Evolutionary conservation across 495 filamentous ascomycete genomes (phyloP), one percentile per base, ranked within the genome.

Genomic region (Gamarada debralockiae): DNA sequence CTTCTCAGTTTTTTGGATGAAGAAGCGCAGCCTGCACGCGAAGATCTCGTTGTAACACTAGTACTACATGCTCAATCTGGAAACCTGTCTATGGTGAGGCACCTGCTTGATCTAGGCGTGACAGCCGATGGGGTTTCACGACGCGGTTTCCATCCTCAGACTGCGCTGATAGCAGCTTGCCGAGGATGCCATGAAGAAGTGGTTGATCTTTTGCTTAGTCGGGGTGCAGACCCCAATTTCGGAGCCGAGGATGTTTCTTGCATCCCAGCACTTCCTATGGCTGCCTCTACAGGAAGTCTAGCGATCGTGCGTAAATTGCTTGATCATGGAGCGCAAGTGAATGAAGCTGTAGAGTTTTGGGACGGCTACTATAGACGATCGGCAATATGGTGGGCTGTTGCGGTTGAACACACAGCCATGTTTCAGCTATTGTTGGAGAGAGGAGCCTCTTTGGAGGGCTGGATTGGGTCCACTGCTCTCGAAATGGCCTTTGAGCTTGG

Each of bases 321-420:
- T 41, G 52, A 36, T 24, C 46, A 56, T 25, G 52, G 57, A n/a
- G 57, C 53, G 2, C 12, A 50, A 18, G 4, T 23, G 9, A 7
- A 37, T 17, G 23, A 27, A 2, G 10, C 9, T 8, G 31, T 20
- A 14, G 9, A 9, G 27, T n/a, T n/a, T n/a, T n/a, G n/a, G n/a
- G 33, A 5, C 22, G n/a, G 18, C 13, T 24, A 44, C 37, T 18
- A n/a, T 24, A 22, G 36, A 23, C 24, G 34, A 17, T 14, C 25
- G 18, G 14, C 22, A 1, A 17, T 59, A 12, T 15, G 18, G 8
- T 25, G 6, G 22, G 57, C 52, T 9, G 38, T 60, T 1, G 23
- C n/a, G 3, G 20, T 43, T 25, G 57, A 60, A 21, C 57, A 60
- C 43, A 60, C 57, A 2, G 57, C 37, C 36, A 55, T 60, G 52